Evolutionary conservation across 129 eudicot species (phyloP), one percentile per base, ranked within the genome.

Genomic region (Heracleum sosnowskyi): DNA sequence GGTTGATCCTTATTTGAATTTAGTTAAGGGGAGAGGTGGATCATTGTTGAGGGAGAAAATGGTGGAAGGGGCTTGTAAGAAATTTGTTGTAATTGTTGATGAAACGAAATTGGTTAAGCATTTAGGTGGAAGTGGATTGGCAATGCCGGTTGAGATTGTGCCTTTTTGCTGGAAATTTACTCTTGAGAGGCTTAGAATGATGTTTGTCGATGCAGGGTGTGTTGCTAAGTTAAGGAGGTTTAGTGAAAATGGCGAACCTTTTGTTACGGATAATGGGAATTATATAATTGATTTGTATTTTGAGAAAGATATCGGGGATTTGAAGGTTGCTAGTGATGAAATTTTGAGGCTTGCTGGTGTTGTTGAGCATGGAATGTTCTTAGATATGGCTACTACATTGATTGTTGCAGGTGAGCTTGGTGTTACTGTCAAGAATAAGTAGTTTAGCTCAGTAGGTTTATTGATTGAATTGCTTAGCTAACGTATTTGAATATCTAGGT

Each of bases 351-450:
- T 90, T 34, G 92, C 95, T 36, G 93, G 98, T 5, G 90, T 93
- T 10, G 98, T 93, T 11, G 98, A 93, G 80, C 98, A 93, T 81
- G 98, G 98, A 77, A 90, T 93, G 98, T 93, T 93, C 84, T 79
- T 93, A 80, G 91, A 85, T 40, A 89, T 93, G 96, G 95, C 98
- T 2, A 91, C 94, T 22, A 90, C 95, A 39, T 85, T 93, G 77
- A 93, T 93, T 81, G 90, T 93, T 12, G 97, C 97, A 18, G 91
- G 96, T 9, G 88, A 89, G 51, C 79, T 87, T 15, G 98, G 96
- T 22, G 89, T 93, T 46, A 82, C 91, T 10, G 87, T 93, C 40
- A 90, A 84, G 87, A 78, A 91, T 69, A 93, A 86, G 86, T 84
- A 88, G 79, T 85, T 60, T 24, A n/a, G 62, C 31, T 78, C 79